These are phyloP conservation scores for Celoporthe dispersa DNA, from an alignment of 2,329 filamentous ascomycete species.

Conservation along the genomic window DNA sequence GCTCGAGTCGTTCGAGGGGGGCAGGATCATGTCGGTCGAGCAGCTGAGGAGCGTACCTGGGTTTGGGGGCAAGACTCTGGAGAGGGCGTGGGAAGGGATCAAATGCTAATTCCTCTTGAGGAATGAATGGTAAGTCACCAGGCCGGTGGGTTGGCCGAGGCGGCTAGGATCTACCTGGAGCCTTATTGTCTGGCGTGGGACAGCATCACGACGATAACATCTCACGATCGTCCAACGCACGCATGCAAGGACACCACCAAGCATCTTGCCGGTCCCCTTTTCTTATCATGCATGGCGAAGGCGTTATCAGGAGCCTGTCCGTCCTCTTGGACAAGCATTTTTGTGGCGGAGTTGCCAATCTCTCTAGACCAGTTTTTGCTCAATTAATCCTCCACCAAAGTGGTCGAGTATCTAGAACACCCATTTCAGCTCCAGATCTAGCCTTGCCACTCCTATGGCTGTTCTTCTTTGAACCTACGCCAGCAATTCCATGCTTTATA, in stretches of 20 bases:
- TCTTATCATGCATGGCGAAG: conserved; percentile 26
- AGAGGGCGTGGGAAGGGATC: conserved; percentile 59
- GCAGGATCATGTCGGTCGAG: conserved; percentile 51
- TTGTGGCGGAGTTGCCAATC: background rate
- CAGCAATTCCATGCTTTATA: too few relatives aligned
- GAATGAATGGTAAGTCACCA: too few relatives aligned
- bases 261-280: conserved; percentile 8
- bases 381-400: background rate
- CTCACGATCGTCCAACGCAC: background rate
- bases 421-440: too few relatives aligned
- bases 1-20: conserved; percentile 50
- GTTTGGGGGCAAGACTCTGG: conserved; percentile 60
- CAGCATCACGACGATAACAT: background rate
- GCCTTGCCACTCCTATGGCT: too few relatives aligned
- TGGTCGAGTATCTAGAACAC: background rate
- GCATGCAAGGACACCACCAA: background rate
- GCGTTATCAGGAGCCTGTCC: conserved; percentile 19
- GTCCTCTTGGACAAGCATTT: background rate
- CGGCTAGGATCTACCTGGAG: too few relatives aligned
- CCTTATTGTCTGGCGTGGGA: background rate
- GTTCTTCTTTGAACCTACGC: too few relatives aligned
- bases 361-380: background rate
- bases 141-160: background rate
- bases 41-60: conserved; percentile 60
- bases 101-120: background rate